Conservation (phyloP, 768 basidiomycete genomes). For the Cantharellus cinnabarinus region DNA sequence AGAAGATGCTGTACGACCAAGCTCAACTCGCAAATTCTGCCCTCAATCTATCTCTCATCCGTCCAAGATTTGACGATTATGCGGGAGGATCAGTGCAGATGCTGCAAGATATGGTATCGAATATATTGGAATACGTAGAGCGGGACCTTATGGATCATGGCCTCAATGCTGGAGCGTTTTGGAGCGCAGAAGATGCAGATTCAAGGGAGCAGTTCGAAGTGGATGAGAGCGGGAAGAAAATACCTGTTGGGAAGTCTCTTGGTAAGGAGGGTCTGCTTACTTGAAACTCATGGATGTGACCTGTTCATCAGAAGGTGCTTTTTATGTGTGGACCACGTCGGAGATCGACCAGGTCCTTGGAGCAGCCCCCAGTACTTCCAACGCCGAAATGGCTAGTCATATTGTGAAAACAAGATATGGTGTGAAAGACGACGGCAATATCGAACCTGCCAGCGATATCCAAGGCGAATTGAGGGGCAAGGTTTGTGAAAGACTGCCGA, state of each 20-base stretch:
- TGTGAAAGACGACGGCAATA: slow-evolving; percentile 19
- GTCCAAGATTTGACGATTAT: slow-evolving; percentile 1
- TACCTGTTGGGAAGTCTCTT: neutral
- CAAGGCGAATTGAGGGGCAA: slow-evolving; percentile 19
- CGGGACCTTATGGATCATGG: slow-evolving; percentile 13
- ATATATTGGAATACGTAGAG: slow-evolving; percentile 18
- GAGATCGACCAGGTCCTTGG: slow-evolving; percentile 17
- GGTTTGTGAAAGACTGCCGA: slow-evolving; percentile 3
- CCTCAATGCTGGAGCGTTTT: slow-evolving; percentile 18
- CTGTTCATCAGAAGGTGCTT: slow-evolving; percentile 13
- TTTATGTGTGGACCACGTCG: slow-evolving; percentile 18
- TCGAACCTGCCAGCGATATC: slow-evolving; percentile 19
- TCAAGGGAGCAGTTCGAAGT: slow-evolving; percentile 10
- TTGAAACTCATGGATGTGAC: neutral
- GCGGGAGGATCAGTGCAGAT: slow-evolving; percentile 1
- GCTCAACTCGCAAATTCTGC: slow-evolving; percentile 17
- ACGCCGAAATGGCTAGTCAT: slow-evolving; percentile 4
- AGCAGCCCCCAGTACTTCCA: slow-evolving; percentile 3
- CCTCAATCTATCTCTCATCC: slow-evolving; percentile 8
- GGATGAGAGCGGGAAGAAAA: neutral
- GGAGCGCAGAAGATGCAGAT: slow-evolving; percentile 24
- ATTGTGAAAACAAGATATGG: slow-evolving; percentile 19
- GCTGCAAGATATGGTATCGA: slow-evolving; percentile 15
- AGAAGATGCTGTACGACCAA: slow-evolving; percentile 24
- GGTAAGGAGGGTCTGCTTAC: neutral